Percentiles rank a stretch among this genome's conserved stretches.
phyloP scores from a whole-genome alignment of 163 green algal species.

The Coccomyxa subellipsoidea region DNA sequence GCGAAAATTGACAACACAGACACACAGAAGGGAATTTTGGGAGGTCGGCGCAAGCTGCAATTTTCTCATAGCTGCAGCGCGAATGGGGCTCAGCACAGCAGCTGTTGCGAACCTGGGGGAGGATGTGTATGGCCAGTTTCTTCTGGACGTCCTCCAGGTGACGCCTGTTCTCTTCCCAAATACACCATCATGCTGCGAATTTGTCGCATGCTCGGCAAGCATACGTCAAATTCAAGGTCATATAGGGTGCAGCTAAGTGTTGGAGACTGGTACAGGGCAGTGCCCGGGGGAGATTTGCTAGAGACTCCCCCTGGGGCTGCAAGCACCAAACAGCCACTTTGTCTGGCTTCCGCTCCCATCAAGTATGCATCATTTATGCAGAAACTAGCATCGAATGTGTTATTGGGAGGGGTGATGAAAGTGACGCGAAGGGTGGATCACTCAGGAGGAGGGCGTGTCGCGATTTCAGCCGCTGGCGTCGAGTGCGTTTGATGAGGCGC shows the following conservation, averaged over 20 bases:
- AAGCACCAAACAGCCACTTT: no score
- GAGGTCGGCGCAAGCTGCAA: slow-evolving; percentile 89
- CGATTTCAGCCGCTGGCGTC: slow-evolving; percentile 32
- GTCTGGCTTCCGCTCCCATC: no score
- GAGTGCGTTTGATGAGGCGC: not conserved
- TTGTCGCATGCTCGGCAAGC: no score
- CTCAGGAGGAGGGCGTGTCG: slow-evolving; percentile 55
- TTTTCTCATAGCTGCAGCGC: slow-evolving; percentile 80
- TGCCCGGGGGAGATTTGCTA: no score
- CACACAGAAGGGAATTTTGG: slow-evolving; percentile 31
- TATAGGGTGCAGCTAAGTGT: no score
- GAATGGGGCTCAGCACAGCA: slow-evolving; percentile 64
- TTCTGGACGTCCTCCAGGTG: slow-evolving; percentile 68
- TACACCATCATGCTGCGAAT: no score
- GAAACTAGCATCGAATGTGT: no score
- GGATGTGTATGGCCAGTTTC: slow-evolving; percentile 81
- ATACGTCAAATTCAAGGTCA: no score
- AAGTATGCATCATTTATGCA: no score
- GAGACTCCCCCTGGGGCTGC: no score
- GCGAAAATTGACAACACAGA: slow-evolving; percentile 30
- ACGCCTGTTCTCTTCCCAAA: not conserved
- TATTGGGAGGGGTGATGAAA: no score
- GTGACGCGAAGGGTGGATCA: not conserved
- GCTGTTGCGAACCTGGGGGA: slow-evolving; percentile 76
- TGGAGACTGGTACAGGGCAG: no score